Evolutionary conservation across 2,329 filamentous ascomycete species (phyloP).

Genomic region (Nigrospora oryzae): DNA sequence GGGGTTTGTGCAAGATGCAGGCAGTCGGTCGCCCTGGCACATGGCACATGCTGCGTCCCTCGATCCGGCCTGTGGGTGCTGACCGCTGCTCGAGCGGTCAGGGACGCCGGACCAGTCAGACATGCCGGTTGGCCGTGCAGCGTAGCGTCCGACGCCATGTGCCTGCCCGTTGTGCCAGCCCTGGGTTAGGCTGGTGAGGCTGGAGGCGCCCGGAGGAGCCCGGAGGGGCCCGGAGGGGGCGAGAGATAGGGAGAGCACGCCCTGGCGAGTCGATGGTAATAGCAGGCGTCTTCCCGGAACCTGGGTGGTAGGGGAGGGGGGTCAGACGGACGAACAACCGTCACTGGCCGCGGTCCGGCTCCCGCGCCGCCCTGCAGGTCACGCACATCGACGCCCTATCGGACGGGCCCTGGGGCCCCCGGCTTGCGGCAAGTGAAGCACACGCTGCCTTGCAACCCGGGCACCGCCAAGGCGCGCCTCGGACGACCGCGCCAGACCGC

Average conservation of each 20-base stretch:
- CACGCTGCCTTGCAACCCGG: background rate
- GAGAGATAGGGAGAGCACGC: background rate
- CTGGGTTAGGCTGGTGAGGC: no score
- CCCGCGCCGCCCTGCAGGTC: background rate
- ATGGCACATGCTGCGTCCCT: background rate
- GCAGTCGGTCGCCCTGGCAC: no score
- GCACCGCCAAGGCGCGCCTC: background rate
- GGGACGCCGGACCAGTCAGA: background rate
- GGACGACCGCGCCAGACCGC: constrained; percentile 2
- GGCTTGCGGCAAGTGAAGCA: background rate
- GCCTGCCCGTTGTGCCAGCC: no score
- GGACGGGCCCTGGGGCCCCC: background rate
- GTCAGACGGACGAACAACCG: background rate
- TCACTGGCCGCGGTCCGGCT: background rate
- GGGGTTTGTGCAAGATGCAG: no score
- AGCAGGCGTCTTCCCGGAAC: background rate
- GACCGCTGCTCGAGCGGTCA: constrained; percentile 1
- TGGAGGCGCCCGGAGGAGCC: no score
- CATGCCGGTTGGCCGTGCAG: background rate
- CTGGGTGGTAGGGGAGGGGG: background rate
- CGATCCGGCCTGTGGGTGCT: background rate
- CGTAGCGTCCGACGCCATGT: no score
- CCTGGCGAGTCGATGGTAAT: background rate
- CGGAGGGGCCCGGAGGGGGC: background rate
- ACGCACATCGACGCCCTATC: background rate